Evolutionary conservation across 176 grass and related monocot genomes (phyloP), one percentile per base, ranked within the genome.

Genomic region (Thinopyrum elongatum): DNA sequence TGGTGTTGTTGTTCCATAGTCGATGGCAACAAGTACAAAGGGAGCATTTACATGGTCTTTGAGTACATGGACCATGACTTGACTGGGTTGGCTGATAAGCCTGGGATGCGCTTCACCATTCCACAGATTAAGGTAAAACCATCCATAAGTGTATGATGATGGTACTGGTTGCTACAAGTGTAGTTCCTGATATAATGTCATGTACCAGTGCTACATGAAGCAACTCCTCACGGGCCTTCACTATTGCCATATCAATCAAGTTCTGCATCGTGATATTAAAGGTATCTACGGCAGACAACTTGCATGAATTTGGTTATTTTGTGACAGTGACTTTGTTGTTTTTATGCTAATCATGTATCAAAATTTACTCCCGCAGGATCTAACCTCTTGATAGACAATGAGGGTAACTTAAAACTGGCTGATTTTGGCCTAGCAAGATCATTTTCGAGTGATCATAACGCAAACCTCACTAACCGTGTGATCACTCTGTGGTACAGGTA

Each of bases 401-500:
- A 98, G 90, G 97, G 97, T 63, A 94, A 98, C 86, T 85, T 98
- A 85, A 95, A 98, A 82, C 80, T 94, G 62, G 97, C 94, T 83
- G 94, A 98, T 91, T 98, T 98, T 81, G 97, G 97, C 23, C 92
- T 98, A 83, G 97, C 94, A 84, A 95, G 97, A 86, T 92, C 87
- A 82, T 95, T 92, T 78, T 91, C 90, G 5, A 95, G 87, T 80
- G 92, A 98, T 82, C 92, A 94, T 58, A 94, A 91, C n/a, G 94
- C 86, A 59, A 95, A 95, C 79, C 90, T 98, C 30, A 98, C 93
- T 76, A 98, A 98, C 70, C 97, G 92, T 86, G 90, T 98, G 47
- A 95, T 98, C 79, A 95, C 97, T 82, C 83, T 98, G 70, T 95
- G 93, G 97, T 95, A 98, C 64, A 95, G 97, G 97, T 94, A 92